Conservation (phyloP, 441 rosid species). For the Flueggea neowawraea region DNA sequence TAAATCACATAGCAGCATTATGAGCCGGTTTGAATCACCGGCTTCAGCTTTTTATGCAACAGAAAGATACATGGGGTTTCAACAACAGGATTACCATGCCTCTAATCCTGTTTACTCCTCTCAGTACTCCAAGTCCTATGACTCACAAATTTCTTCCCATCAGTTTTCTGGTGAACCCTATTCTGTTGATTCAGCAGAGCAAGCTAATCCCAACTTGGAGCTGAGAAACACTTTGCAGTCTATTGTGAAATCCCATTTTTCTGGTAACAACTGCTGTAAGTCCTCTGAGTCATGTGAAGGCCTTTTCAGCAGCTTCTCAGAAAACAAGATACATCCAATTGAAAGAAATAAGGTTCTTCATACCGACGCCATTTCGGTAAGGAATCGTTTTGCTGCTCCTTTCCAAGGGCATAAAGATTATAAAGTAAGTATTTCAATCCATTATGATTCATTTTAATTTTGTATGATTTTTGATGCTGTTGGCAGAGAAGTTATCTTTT, state of each 20-base stretch:
- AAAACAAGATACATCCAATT: conserved; percentile 1
- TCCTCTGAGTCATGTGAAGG: conserved; percentile 16
- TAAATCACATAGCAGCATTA: conserved; percentile 37
- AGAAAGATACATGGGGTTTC: conserved; percentile 49
- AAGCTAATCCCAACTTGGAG: conserved; percentile 20
- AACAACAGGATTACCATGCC: conserved; percentile 31
- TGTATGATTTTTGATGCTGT: too few species aligned
- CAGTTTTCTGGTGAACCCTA: conserved; percentile 25
- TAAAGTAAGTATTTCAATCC: conserved; percentile 31
- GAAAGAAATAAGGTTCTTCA: conserved; percentile 6
- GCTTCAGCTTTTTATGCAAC: conserved; percentile 60
- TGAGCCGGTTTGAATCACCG: conserved; percentile 53
- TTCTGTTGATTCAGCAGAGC: conserved; percentile 28
- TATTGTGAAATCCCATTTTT: conserved; percentile 28
- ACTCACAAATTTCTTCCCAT: conserved; percentile 32
- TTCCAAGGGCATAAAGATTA: conserved; percentile 44
- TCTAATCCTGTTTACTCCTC: conserved; percentile 18
- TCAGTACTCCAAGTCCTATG: conserved; percentile 31
- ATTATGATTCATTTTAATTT: background rate
- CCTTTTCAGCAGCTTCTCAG: conserved; percentile 11
- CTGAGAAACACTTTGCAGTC: conserved; percentile 28
- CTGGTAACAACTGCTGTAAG: conserved; percentile 9
- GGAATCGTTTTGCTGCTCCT: conserved; percentile 34
- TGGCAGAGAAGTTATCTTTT: too few species aligned
- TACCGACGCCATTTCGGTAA: too few species aligned